A percentile compares a stretch with the other conserved stretches of the same genome.
These are phyloP conservation scores for Talaromyces ruber DNA, from an alignment of 495 filamentous ascomycete species.

Conservation along the genomic window DNA sequence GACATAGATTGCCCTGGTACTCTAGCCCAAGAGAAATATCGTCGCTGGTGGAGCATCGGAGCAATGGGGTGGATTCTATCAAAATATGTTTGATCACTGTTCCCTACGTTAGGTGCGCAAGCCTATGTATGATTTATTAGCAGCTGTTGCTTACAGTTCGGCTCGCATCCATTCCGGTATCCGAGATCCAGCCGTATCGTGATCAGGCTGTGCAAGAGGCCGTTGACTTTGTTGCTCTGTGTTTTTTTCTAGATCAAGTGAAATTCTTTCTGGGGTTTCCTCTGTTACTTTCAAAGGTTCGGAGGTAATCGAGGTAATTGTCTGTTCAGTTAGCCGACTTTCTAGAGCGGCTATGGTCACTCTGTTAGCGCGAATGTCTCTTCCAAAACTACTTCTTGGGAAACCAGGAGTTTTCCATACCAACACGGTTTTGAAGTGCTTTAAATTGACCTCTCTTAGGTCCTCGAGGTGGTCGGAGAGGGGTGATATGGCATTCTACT, in stretches of 20 bases:
- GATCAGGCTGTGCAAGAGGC: background rate
- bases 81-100: conserved; percentile 47
- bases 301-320: background rate
- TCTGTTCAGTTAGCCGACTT: background rate
- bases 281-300: background rate
- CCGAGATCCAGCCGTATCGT: background rate
- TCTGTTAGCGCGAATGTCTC: background rate
- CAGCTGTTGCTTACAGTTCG: conserved; percentile 26
- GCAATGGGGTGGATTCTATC: conserved; percentile 46
- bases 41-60: conserved; percentile 43
- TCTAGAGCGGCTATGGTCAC: background rate
- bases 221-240: background rate
- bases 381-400: background rate
- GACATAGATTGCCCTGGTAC: conserved; percentile 5
- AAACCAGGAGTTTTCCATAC: conserved; percentile 22
- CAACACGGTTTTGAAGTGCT: conserved; percentile 34
- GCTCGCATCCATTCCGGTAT: conserved; percentile 23
- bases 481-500: conserved; percentile 37
- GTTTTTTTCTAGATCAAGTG: background rate
- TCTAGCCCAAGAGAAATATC: conserved; percentile 26
- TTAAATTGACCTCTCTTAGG: conserved; percentile 47
- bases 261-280: background rate
- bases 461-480: conserved; percentile 34
- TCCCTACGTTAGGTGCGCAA: background rate
- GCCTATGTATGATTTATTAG: background rate